Conservation (phyloP, 2,329 filamentous ascomycete genomes). For the Penicillium sp. region DNA sequence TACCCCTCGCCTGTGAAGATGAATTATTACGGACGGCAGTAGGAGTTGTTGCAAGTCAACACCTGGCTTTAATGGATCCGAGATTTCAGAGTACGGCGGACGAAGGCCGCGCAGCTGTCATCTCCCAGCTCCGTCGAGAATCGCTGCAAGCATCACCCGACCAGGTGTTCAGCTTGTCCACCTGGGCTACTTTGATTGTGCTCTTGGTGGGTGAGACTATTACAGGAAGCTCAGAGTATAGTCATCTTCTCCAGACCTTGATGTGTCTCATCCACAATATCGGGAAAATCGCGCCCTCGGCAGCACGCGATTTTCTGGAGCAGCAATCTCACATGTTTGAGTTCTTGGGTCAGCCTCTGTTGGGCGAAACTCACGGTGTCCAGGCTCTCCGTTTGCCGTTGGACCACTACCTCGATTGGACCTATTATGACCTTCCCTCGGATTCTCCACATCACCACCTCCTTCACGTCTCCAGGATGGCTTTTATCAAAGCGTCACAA, state of each 20-base stretch:
- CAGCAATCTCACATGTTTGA: slow-evolving; percentile 27
- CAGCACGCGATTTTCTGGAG: slow-evolving; percentile 12
- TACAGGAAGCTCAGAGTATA: slow-evolving; percentile 25
- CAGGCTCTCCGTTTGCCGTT: slow-evolving; percentile 9
- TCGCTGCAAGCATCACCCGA: slow-evolving; percentile 15
- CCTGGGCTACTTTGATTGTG: slow-evolving; percentile 26
- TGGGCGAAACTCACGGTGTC: slow-evolving; percentile 19
- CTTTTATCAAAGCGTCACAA: slow-evolving; percentile 25
- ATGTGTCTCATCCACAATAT: slow-evolving; percentile 18
- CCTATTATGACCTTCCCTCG: slow-evolving; percentile 15
- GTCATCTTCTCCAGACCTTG: slow-evolving; percentile 19
- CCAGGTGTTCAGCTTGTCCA: slow-evolving; percentile 17
- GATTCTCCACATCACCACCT: slow-evolving; percentile 13
- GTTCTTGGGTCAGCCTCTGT: slow-evolving; percentile 21
- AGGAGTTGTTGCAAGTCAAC: slow-evolving; percentile 26
- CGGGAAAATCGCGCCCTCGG: background rate
- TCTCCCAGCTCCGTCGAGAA: slow-evolving; percentile 18
- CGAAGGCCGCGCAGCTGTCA: slow-evolving; percentile 16
- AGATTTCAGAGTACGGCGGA: slow-evolving; percentile 16
- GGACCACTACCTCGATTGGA: slow-evolving; percentile 20
- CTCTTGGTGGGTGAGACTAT: slow-evolving; percentile 30
- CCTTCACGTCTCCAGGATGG: slow-evolving; percentile 13
- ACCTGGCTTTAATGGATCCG: slow-evolving; percentile 19
- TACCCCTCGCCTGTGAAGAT: slow-evolving; percentile 31
- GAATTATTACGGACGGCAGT: slow-evolving; percentile 27